These are phyloP conservation scores for Rhodocollybia butyracea DNA, from an alignment of 768 basidiomycete species.

Conservation along the genomic window DNA sequence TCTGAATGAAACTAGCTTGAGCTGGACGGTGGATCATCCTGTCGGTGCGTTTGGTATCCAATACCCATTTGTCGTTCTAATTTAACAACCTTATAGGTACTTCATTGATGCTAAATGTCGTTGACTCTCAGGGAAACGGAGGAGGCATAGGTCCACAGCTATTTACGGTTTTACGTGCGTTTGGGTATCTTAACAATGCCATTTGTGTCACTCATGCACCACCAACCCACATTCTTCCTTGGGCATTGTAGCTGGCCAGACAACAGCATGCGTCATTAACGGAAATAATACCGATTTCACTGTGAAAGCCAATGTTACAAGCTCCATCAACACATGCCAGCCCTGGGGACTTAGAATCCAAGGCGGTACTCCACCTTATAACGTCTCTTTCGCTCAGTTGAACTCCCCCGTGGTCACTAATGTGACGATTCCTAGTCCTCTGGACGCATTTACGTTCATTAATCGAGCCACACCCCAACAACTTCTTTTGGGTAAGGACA, in stretches of 20 bases:
- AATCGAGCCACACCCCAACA: constrained; percentile 30
- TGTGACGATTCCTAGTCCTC: constrained; percentile 28
- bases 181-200: background rate
- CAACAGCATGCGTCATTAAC: constrained; percentile 27
- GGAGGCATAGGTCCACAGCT: constrained; percentile 27
- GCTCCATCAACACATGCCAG: constrained; percentile 32
- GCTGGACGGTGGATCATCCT: constrained; percentile 34
- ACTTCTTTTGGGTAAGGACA: constrained; percentile 33
- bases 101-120: constrained; percentile 30
- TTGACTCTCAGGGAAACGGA: constrained; percentile 33
- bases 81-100: constrained; percentile 24
- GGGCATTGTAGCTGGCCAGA: constrained; percentile 26
- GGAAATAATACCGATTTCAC: constrained; percentile 24
- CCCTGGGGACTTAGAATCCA: constrained; percentile 37
- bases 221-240: background rate
- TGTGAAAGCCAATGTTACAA: constrained; percentile 32
- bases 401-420: constrained; percentile 33
- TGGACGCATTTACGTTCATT: constrained; percentile 34
- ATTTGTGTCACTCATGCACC: too few species aligned
- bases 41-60: constrained; percentile 23
- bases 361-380: constrained; percentile 40
- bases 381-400: constrained; percentile 29
- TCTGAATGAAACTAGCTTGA: constrained; percentile 19
- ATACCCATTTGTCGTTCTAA: background rate
- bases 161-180: constrained; percentile 31